These are phyloP conservation scores for Zygotorulaspora florentina DNA, from an alignment of 805 yeast genomes.

Conservation along the genomic window DNA sequence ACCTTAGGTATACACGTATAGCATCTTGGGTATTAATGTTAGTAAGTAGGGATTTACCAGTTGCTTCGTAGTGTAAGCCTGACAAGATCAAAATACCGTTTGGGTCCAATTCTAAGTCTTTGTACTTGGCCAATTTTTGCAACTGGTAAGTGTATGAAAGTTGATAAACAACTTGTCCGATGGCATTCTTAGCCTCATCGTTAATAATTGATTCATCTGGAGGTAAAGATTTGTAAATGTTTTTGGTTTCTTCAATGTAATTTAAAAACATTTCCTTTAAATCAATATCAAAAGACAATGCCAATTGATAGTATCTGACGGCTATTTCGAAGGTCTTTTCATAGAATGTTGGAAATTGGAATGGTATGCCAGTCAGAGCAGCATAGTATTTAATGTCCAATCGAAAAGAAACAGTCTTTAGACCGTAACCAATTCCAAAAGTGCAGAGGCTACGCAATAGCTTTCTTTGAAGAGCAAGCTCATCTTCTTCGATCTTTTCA, in stretches of 20 bases:
- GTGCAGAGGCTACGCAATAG: conserved; percentile 62
- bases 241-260: conserved; percentile 37
- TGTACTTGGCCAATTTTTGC: conserved; percentile 29
- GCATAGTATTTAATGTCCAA: conserved; percentile 27
- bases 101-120: conserved; percentile 31
- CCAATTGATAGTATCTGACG: conserved; percentile 45
- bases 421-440: conserved; percentile 42
- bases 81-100: conserved; percentile 34
- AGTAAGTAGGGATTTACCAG: conserved; percentile 16
- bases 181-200: conserved; percentile 32
- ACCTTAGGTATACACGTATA: conserved; percentile 41
- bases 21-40: conserved; percentile 28
- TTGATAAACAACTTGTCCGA: conserved; percentile 37
- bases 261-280: conserved; percentile 40
- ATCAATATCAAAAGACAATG: conserved; percentile 64
- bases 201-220: conserved; percentile 28
- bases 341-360: conserved; percentile 23
- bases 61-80: conserved; percentile 23
- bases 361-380: conserved; percentile 17
- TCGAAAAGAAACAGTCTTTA: conserved; percentile 28
- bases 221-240: conserved; percentile 39
- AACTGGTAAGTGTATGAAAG: conserved; percentile 37
- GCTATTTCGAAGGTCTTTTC: conserved; percentile 33
- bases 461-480: conserved; percentile 58
- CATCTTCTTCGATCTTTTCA: conserved; percentile 48